Evolutionary conservation across 129 eudicot species (phyloP), one percentile per base, ranked within the genome.

Genomic region (Scalesia atractyloides): DNA sequence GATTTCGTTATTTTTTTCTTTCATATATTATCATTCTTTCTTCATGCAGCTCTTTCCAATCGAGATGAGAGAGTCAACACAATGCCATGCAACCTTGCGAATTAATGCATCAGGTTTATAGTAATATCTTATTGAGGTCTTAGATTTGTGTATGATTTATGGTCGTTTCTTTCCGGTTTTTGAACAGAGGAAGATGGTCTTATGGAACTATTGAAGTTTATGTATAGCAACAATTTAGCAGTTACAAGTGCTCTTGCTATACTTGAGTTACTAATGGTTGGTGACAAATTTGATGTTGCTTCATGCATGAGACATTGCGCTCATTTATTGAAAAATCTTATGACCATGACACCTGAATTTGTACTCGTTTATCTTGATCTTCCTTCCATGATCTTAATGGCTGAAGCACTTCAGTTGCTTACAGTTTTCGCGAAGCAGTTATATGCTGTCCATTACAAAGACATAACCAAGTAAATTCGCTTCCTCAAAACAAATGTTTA

Each of bases 271-370:
- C n/a, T n/a, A n/a, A n/a, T 92, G 97, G 91, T 79, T 65, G 97
- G 96, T 30, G 94, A 92, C 81, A 89, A 89, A 61, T 92, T 71
- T 78, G 86, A 89, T 79, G 97, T 92, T 69, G 82, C 88, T 51
- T 88, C 97, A 74, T 91, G 97, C 84, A 88, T 91, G 91, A 86
- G 87, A 66, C 68, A 86, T 68, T 91, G 97, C 79, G 58, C 89
- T 66, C 74, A 57, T n/a, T 56, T 86, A 30, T 78, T 92, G 62
- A 75, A 81, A 24, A 70, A 77, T 52, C 61, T 81, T 33, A 88
- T 90, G 12, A 86, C 89, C 26, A 24, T 24, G 96, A 86, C 94
- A 41, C 74, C 89, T 48, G 89, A 89, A 43, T 81, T 89, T 51
- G 97, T 94, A 2, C 80, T 86, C 76, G 83, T 83, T 20, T 89